phyloP scores from a whole-genome alignment of 352 stramenopile genomes.

The Pythium aquatile region DNA sequence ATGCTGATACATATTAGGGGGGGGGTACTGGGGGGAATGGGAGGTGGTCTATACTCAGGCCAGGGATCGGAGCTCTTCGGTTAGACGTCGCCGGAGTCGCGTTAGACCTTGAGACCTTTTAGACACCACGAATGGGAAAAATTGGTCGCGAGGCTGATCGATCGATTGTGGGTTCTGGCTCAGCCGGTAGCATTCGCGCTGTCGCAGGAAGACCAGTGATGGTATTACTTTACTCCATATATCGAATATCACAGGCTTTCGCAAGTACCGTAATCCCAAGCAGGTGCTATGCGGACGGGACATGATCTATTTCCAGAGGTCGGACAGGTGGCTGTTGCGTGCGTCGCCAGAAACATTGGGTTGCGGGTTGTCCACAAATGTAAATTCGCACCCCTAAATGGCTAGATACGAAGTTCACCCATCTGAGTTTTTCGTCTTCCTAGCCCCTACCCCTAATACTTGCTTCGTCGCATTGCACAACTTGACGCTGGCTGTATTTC shows the following conservation, averaged over 20 bases:
- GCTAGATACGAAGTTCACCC: neutral
- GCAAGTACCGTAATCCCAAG: neutral
- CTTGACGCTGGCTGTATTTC: conserved; percentile 17
- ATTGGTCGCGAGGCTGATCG: neutral
- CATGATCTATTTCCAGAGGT: neutral
- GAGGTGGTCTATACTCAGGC: too few relatives aligned
- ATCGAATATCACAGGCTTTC: neutral
- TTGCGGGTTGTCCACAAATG: neutral
- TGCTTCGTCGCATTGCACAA: conserved; percentile 15
- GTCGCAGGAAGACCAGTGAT: neutral
- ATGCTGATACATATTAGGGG: conserved; percentile 8
- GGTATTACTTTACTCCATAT: neutral
- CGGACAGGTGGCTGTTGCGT: neutral
- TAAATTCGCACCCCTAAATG: neutral
- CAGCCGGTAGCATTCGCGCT: neutral
- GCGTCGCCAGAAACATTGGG: neutral
- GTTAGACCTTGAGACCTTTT: neutral
- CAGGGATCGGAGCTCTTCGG: neutral
- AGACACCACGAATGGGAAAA: neutral
- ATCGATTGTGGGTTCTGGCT: conserved; percentile 4
- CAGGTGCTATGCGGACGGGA: neutral
- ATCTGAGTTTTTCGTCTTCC: neutral
- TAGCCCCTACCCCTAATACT: neutral
- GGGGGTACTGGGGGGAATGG: too few relatives aligned
- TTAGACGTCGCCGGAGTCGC: neutral